Conservation (phyloP, 2,329 filamentous ascomycete genomes). For the Trichophyton verrucosum region DNA sequence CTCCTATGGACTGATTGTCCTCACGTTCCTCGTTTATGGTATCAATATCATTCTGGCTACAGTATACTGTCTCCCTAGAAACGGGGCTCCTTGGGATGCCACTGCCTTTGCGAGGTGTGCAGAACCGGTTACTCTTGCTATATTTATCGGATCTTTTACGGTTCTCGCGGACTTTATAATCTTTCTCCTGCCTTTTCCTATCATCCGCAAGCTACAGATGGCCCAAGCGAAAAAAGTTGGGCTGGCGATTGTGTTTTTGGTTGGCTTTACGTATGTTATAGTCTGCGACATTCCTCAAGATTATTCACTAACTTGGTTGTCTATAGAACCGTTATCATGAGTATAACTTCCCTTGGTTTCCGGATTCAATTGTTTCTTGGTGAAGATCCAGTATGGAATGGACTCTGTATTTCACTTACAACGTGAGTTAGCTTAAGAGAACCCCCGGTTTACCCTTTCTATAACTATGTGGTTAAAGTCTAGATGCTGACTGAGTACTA, state of each 20-base stretch:
- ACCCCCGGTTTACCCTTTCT: no score
- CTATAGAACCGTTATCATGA: neutral
- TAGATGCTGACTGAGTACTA: neutral
- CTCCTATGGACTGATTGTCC: neutral
- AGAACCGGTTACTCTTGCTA: neutral
- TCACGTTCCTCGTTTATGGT: neutral
- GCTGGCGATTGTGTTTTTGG: neutral
- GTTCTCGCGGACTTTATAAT: neutral
- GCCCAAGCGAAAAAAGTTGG: neutral
- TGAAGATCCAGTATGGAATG: neutral
- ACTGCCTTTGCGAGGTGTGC: neutral
- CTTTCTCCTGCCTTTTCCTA: neutral
- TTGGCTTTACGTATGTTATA: neutral
- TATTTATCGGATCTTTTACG: neutral
- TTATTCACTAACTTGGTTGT: neutral
- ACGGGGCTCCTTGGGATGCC: neutral
- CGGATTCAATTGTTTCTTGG: neutral
- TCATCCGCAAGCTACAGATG: neutral
- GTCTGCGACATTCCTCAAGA: neutral
- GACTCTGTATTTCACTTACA: neutral
- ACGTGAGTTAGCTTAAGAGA: neutral
- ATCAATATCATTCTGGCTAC: neutral
- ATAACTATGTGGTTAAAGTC: no score
- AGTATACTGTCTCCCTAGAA: conserved; percentile 2
- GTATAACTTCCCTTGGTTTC: neutral